A percentile compares a stretch with the other conserved stretches of the same genome.
These are phyloP conservation scores for Scheffersomyces stambukii DNA, from an alignment of 1,139 yeast species.

Conservation along the genomic window DNA sequence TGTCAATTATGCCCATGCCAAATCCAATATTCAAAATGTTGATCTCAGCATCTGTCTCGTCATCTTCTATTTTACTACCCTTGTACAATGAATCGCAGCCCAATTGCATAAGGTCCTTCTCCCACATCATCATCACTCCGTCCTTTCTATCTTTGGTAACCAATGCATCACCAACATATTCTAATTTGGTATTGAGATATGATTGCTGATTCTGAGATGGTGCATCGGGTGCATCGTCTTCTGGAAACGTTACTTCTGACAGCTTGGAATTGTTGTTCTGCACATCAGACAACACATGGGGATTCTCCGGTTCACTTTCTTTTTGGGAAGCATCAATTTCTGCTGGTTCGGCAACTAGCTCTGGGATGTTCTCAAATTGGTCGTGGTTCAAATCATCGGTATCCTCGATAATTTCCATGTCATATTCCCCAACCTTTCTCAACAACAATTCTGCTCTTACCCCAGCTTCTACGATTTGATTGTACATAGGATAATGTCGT, in stretches of 20 bases:
- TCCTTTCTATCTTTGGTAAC: slow-evolving; percentile 71
- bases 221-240: slow-evolving; percentile 29
- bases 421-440: slow-evolving; percentile 65
- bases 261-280: slow-evolving; percentile 3
- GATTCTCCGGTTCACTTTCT: not conserved
- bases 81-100: slow-evolving; percentile 70
- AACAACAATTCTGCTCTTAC: slow-evolving; percentile 82
- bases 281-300: not conserved
- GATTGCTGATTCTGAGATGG: slow-evolving; percentile 64
- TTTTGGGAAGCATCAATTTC: slow-evolving; percentile 4
- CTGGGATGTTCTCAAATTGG: slow-evolving; percentile 7
- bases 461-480: slow-evolving; percentile 75
- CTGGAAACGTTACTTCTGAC: too few species aligned
- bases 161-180: slow-evolving; percentile 67
- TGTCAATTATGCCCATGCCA: slow-evolving; percentile 95
- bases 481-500: slow-evolving; percentile 36
- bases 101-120: slow-evolving; percentile 70
- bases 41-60: slow-evolving; percentile 36
- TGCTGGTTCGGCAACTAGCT: slow-evolving; percentile 3
- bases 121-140: slow-evolving; percentile 99
- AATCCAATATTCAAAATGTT: slow-evolving; percentile 81
- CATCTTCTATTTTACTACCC: slow-evolving; percentile 21
- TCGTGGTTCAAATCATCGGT: slow-evolving; percentile 24
- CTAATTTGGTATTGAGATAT: slow-evolving; percentile 62
- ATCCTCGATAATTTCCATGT: slow-evolving; percentile 36